phyloP scores from a whole-genome alignment of 176 grass and related monocot species.

The Poa pratensis region DNA sequence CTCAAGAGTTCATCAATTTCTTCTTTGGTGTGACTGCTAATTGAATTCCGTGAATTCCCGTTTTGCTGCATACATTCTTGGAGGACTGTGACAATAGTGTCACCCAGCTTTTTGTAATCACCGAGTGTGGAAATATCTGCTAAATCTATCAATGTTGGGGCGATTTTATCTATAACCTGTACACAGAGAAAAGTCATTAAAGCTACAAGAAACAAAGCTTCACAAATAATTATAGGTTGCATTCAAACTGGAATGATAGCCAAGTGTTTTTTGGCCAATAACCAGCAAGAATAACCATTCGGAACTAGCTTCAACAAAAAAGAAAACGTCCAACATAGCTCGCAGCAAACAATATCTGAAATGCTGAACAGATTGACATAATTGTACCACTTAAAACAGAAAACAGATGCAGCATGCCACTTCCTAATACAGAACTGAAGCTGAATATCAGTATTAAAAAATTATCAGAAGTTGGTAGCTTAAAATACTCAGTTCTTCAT shows the following conservation, averaged over 20 bases:
- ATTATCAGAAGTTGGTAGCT: neutral
- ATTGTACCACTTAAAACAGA: constrained; percentile 27
- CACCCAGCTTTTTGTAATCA: constrained; percentile 87
- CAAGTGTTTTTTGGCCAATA: neutral
- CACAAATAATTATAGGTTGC: neutral
- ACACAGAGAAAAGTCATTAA: constrained; percentile 15
- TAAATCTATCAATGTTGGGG: constrained; percentile 79
- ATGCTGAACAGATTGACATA: neutral
- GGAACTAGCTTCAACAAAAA: constrained; percentile 20
- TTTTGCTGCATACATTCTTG: constrained; percentile 70
- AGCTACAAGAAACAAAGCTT: neutral
- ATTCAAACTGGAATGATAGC: neutral
- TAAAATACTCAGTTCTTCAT: constrained; percentile 9
- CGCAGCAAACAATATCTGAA: neutral
- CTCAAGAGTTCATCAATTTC: constrained; percentile 80
- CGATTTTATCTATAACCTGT: constrained; percentile 92
- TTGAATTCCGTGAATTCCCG: constrained; percentile 49
- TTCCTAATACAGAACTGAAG: constrained; percentile 4
- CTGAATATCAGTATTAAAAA: neutral
- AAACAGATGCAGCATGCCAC: neutral
- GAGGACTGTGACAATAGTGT: constrained; percentile 75
- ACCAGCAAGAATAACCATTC: constrained; percentile 3
- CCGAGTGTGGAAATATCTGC: constrained; percentile 71
- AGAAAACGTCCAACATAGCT: constrained; percentile 1
- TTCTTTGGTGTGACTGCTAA: constrained; percentile 71